Evolutionary conservation across 2,329 filamentous ascomycete species (phyloP), one percentile per base, ranked within the genome.

Genomic region (Lithohypha guttulata): DNA sequence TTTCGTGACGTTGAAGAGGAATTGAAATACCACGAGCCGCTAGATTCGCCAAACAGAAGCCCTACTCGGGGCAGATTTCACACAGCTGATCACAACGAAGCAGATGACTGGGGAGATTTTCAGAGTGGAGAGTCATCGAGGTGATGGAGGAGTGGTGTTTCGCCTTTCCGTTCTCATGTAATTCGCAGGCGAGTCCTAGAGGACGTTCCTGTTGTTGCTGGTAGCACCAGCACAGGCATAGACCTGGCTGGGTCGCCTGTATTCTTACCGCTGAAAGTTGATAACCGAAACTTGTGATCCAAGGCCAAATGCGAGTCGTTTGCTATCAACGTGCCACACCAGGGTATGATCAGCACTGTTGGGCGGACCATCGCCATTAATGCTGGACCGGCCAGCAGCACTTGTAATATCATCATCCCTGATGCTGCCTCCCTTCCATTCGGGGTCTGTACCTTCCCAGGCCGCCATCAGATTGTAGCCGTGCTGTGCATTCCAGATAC

Each of bases 271-370:
- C 34, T 49, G 45, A 26, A 53, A 51, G 30, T 51, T 43, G 28
- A 53, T 49, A 17, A 53, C 23, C 17, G 46, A 47, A 29, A 53
- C 40, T 62, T 69, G 63, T 45, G 61, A 63, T 20, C 62, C 63
- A 42, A 68, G 60, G 18, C 64, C 65, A 50, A 70, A 68, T 2
- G 64, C 66, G 41, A 74, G 57, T 48, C 63, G 69, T 49, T 67
- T 67, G n/a, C 69, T 68, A 51, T 72, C 65, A 9, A 59, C 59
- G 51, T 71, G 69, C 70, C 70, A 74, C 20, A 60, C 62, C 36
- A 74, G 54, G 19, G 60, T 58, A 32, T 64, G 57, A 44, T 64
- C 58, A 7, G 45, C 44, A 31, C 34, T 45, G 18, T 25, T 14
- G 29, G 42, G 53, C 13, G 53, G 43, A 7, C 50, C 39, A 53